A percentile compares a stretch with the other conserved stretches of the same genome.
These are phyloP conservation scores for Acanthamoeba divionensis DNA, from an alignment of 208 protist genomes.

Conservation along the genomic window DNA sequence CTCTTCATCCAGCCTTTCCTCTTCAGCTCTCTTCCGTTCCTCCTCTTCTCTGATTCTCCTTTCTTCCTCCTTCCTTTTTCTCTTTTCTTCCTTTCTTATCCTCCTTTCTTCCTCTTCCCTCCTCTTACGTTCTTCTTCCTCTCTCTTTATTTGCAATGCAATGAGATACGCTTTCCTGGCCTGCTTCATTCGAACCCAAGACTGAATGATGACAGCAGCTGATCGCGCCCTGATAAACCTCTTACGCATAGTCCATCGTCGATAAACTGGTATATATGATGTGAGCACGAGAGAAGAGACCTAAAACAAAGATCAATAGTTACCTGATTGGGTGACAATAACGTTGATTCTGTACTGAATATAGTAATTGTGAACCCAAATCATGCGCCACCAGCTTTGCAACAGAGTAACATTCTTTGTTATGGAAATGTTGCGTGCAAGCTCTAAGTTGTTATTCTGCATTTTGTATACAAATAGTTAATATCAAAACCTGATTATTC, in stretches of 20 bases:
- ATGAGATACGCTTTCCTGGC: conserved; percentile 16
- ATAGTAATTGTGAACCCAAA: background rate
- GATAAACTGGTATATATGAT: background rate
- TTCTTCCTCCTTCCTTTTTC: background rate
- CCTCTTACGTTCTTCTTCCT: conserved; percentile 12
- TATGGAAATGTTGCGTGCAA: background rate
- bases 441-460: conserved; percentile 16
- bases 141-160: conserved; percentile 11
- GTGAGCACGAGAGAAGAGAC: no score
- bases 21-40: background rate
- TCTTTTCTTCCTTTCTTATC: background rate
- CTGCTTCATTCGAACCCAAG: background rate
- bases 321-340: background rate
- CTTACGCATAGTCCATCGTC: background rate
- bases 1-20: conserved; percentile 16
- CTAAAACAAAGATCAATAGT: background rate
- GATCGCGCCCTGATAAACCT: background rate
- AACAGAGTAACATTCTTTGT: background rate
- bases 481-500: background rate
- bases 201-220: background rate
- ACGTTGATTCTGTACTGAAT: background rate
- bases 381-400: conserved; percentile 27
- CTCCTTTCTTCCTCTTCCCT: conserved; percentile 13
- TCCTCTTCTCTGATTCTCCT: no score
- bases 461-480: background rate